phyloP scores from a whole-genome alignment of 352 stramenopile genomes.

The Pythium angustatum region DNA sequence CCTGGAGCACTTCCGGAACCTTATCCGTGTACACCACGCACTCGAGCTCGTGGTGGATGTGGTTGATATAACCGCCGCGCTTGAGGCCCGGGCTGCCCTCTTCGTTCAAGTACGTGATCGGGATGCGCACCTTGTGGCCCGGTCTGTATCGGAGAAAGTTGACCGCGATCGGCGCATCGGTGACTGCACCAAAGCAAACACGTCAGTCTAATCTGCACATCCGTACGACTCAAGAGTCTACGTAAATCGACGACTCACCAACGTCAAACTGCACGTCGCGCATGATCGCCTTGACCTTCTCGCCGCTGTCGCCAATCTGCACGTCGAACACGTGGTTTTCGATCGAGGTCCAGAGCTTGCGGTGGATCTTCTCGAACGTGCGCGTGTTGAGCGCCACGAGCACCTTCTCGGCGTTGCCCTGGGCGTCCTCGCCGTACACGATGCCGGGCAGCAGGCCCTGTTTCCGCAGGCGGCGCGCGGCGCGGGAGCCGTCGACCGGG shows the following conservation, averaged over 20 bases:
- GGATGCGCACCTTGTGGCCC: constrained; percentile 89
- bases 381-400: constrained; percentile 74
- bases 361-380: constrained; percentile 80
- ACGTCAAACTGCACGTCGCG: constrained; percentile 85
- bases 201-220: background rate
- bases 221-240: background rate
- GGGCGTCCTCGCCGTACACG: constrained; percentile 78
- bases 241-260: constrained; percentile 30
- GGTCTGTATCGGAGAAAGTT: constrained; percentile 95
- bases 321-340: constrained; percentile 89
- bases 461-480: constrained; percentile 79
- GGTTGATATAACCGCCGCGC: constrained; percentile 93
- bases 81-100: constrained; percentile 95
- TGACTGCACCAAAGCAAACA: constrained; percentile 42
- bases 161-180: constrained; percentile 72
- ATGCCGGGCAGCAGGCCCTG: constrained; percentile 78
- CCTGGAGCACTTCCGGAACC: constrained; percentile 73
- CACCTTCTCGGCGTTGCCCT: constrained; percentile 69
- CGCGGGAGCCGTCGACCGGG: constrained; percentile 67
- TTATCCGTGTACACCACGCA: constrained; percentile 77
- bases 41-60: constrained; percentile 85
- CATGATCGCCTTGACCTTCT: constrained; percentile 82
- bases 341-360: constrained; percentile 85
- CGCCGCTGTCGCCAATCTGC: constrained; percentile 51
- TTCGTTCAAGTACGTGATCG: constrained; percentile 92